phyloP scores from a whole-genome alignment of 306 rosid species.

The Sesbania bispinosa region DNA sequence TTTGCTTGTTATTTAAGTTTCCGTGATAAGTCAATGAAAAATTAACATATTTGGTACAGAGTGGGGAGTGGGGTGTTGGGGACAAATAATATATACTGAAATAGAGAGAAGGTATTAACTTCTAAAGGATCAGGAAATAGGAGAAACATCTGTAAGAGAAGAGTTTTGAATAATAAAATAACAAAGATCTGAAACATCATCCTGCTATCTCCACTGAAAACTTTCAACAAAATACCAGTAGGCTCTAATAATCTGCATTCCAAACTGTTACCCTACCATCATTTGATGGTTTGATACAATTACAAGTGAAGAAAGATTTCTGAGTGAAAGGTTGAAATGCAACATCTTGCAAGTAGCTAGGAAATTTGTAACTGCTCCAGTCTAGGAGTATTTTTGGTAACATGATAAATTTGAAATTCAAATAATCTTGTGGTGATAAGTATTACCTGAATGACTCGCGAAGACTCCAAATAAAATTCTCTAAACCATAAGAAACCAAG shows the following conservation, averaged over 20 bases:
- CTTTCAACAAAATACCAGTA: background rate
- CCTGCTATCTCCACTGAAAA: background rate
- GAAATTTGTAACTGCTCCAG: background rate
- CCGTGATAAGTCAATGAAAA: background rate
- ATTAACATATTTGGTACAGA: background rate
- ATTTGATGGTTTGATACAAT: constrained; percentile 16
- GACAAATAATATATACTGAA: background rate
- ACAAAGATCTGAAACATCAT: background rate
- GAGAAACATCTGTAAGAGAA: background rate
- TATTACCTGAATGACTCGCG: constrained; percentile 97
- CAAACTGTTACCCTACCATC: background rate
- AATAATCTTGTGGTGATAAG: constrained; percentile 12
- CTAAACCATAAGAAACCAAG: constrained; percentile 99
- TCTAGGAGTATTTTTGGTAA: constrained; percentile 2
- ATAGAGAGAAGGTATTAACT: background rate
- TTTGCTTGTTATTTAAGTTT: no score
- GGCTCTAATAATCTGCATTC: background rate
- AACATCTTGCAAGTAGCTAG: constrained; percentile 25
- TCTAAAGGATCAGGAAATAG: background rate
- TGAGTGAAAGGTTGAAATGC: no score
- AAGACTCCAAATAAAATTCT: constrained; percentile 94
- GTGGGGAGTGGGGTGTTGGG: background rate
- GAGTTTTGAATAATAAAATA: no score
- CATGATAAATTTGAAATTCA: constrained; percentile 11
- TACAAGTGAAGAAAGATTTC: constrained; percentile 15